phyloP scores from a whole-genome alignment of 192 early-diverging fungal genomes.

The Chytriomyces confervae region DNA sequence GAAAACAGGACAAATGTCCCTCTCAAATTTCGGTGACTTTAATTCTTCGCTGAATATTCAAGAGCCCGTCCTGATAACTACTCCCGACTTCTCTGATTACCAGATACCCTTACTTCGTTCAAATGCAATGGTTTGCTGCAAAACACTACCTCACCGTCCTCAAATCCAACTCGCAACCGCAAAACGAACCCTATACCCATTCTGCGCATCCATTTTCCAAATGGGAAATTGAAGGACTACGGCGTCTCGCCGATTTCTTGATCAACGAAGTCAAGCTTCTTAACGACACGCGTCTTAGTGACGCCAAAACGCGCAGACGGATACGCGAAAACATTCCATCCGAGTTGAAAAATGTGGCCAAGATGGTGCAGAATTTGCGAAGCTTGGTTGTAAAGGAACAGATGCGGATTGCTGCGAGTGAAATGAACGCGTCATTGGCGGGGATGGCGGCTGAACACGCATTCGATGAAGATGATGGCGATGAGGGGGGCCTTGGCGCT shows the following conservation, averaged over 20 bases:
- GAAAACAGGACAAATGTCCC: constrained; percentile 83
- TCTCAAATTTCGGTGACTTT: constrained; percentile 66
- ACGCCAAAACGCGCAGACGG: constrained; percentile 32
- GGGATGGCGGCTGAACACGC: too few species aligned
- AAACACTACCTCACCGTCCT: constrained; percentile 62
- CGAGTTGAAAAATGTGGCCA: constrained; percentile 48
- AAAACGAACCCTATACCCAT: neutral
- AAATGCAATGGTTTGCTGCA: constrained; percentile 84
- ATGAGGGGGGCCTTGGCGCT: neutral
- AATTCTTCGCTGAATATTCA: neutral
- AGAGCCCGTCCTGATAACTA: too few species aligned
- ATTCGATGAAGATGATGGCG: neutral
- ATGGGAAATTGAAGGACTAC: constrained; percentile 64
- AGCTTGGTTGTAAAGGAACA: neutral
- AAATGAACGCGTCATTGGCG: neutral
- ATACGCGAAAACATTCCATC: constrained; percentile 45
- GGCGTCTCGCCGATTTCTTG: constrained; percentile 57
- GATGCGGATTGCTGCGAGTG: neutral
- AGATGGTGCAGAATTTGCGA: constrained; percentile 42
- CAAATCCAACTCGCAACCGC: constrained; percentile 15
- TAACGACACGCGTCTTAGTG: constrained; percentile 4
- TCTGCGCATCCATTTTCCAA: constrained; percentile 16
- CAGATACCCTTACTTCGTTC: constrained; percentile 81
- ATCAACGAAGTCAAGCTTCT: constrained; percentile 27
- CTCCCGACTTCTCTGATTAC: neutral